Conservation (phyloP, 2,329 filamentous ascomycete species). For the Talaromyces sp. region DNA sequence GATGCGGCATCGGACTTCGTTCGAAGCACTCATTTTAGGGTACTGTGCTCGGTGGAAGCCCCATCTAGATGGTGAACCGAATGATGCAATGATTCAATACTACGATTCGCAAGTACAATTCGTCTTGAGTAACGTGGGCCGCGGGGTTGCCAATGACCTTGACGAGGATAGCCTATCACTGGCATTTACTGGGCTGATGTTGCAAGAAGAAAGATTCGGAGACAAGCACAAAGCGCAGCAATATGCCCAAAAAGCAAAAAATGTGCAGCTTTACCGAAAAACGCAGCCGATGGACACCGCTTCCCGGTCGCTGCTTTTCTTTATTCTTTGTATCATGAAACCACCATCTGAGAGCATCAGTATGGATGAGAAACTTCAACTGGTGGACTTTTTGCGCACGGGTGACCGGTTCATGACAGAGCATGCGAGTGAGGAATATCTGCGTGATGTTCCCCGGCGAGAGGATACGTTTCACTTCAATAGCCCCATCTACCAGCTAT, state of each 20-base stretch:
- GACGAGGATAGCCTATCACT: constrained; percentile 27
- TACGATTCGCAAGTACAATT: constrained; percentile 23
- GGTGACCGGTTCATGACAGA: constrained; percentile 30
- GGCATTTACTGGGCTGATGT: constrained; percentile 30
- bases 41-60: constrained; percentile 35
- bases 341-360: constrained; percentile 14
- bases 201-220: constrained; percentile 37
- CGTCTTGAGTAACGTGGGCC: constrained; percentile 22
- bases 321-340: constrained; percentile 27
- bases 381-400: constrained; percentile 31
- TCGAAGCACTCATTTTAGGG: constrained; percentile 31
- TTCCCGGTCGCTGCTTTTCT: constrained; percentile 29
- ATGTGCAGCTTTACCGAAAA: constrained; percentile 25
- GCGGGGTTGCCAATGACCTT: constrained; percentile 15
- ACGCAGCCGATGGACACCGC: constrained; percentile 20
- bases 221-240: constrained; percentile 20
- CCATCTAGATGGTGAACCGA: constrained; percentile 18
- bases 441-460: constrained; percentile 24
- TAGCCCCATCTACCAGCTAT: constrained; percentile 31
- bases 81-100: constrained; percentile 21
- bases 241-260: constrained; percentile 23
- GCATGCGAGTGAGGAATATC: constrained; percentile 23
- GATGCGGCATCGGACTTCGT: constrained; percentile 29
- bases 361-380: constrained; percentile 20
- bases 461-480: constrained; percentile 31